These are phyloP conservation scores for Solanum paucissectum DNA, from an alignment of 257 asterid genomes.

Conservation along the genomic window DNA sequence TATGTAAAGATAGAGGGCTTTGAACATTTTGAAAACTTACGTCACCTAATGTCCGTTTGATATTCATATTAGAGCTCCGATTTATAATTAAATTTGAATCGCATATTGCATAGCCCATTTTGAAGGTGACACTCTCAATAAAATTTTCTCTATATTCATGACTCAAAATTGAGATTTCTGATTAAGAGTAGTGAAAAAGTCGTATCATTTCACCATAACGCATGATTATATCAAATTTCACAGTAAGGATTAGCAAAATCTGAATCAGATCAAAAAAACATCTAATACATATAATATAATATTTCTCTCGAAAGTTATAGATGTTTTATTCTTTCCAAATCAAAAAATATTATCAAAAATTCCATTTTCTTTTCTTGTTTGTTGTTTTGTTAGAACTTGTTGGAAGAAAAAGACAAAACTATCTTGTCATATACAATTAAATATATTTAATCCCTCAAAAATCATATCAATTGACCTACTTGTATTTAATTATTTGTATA, in stretches of 20 bases:
- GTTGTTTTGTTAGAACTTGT: neutral
- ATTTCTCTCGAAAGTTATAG: neutral
- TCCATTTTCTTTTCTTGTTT: neutral
- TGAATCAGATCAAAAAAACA: neutral
- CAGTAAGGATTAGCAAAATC: neutral
- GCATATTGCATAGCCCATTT: too few species aligned
- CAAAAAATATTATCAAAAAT: neutral
- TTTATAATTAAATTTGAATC: too few species aligned
- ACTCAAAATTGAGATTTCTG: too few species aligned
- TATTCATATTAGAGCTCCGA: too few species aligned
- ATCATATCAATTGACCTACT: neutral
- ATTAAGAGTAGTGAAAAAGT: too few species aligned
- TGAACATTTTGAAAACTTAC: neutral
- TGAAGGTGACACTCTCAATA: too few species aligned
- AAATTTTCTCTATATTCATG: too few species aligned
- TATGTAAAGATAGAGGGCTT: neutral
- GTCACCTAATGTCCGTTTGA: neutral
- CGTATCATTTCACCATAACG: too few species aligned
- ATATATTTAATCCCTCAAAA: neutral
- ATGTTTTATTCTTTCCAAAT: neutral
- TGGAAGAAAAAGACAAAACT: neutral
- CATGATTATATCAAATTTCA: neutral
- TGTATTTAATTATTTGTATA: neutral
- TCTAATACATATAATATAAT: neutral
- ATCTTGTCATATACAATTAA: neutral